These are phyloP conservation scores for Solanum commersonii DNA, from an alignment of 257 asterid species.

Conservation along the genomic window DNA sequence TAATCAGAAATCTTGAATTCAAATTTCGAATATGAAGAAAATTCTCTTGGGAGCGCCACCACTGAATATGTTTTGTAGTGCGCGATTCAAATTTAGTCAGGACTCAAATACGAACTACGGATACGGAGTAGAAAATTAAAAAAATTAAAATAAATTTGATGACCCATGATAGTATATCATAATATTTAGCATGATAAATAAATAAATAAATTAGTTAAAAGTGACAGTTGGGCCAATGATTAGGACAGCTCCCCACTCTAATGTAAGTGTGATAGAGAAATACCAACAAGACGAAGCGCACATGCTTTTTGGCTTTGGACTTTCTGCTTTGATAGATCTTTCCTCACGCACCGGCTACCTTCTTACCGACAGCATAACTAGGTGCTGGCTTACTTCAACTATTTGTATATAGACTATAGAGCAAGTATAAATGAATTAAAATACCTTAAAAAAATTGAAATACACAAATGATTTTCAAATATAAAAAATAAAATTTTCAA, in stretches of 20 bases:
- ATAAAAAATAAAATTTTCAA: background rate
- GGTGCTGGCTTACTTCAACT: background rate
- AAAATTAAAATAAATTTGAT: no score
- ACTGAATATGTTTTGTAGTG: no score
- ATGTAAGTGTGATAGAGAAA: background rate
- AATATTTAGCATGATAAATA: background rate
- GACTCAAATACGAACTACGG: accelerated
- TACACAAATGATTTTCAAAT: no score
- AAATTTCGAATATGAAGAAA: no score
- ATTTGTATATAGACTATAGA: background rate
- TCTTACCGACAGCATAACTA: no score
- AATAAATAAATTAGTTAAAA: background rate
- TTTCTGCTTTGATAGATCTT: no score
- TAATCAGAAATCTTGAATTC: no score
- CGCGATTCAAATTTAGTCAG: no score
- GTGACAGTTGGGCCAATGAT: background rate
- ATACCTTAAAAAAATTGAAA: background rate
- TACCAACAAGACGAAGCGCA: background rate
- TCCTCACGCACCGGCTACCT: no score
- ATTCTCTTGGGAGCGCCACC: accelerated
- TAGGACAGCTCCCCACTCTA: background rate
- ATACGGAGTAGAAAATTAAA: no score
- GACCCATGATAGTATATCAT: background rate
- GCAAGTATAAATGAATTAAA: background rate
- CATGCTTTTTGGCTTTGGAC: no score